These are phyloP conservation scores for Endoconidiophora laricicola DNA, from an alignment of 2,329 filamentous ascomycete genomes.

Conservation along the genomic window DNA sequence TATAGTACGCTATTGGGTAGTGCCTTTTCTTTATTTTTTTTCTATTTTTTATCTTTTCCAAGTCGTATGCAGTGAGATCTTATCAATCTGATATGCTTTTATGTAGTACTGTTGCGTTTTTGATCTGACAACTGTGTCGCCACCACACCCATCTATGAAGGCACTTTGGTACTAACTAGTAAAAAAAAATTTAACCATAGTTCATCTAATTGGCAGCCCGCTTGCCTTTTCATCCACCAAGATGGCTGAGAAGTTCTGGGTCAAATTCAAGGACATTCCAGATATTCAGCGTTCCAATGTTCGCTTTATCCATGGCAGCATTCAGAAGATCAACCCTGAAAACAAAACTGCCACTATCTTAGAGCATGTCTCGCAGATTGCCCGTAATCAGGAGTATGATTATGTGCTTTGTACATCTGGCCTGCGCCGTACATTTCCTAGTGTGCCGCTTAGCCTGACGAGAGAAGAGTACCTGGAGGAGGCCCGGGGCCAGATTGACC, in stretches of 20 bases:
- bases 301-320: conserved; percentile 47
- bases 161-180: not conserved
- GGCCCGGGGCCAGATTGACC: conserved; percentile 39
- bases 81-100: not conserved
- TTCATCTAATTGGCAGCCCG: conserved; percentile 61
- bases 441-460: conserved; percentile 49
- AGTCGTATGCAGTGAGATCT: not conserved
- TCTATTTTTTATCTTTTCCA: not conserved
- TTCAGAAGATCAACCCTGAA: conserved; percentile 41
- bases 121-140: conserved; percentile 5
- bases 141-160: not conserved
- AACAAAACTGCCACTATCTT: conserved; percentile 42
- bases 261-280: conserved; percentile 48
- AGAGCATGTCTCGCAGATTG: conserved; percentile 28
- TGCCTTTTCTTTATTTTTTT: not conserved
- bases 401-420: conserved; percentile 61
- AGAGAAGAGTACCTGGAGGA: conserved; percentile 48
- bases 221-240: conserved; percentile 48
- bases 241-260: conserved; percentile 54
- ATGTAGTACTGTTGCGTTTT: not conserved
- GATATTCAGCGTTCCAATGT: conserved; percentile 47
- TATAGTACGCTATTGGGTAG: not conserved
- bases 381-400: conserved; percentile 42
- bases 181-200: conserved; percentile 24
- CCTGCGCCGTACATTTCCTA: conserved; percentile 51